A percentile compares a stretch with the other conserved stretches of the same genome.
Evolutionary conservation across 192 early-diverging fungal genomes (phyloP).

Genomic region (Coemansia sp.): DNA sequence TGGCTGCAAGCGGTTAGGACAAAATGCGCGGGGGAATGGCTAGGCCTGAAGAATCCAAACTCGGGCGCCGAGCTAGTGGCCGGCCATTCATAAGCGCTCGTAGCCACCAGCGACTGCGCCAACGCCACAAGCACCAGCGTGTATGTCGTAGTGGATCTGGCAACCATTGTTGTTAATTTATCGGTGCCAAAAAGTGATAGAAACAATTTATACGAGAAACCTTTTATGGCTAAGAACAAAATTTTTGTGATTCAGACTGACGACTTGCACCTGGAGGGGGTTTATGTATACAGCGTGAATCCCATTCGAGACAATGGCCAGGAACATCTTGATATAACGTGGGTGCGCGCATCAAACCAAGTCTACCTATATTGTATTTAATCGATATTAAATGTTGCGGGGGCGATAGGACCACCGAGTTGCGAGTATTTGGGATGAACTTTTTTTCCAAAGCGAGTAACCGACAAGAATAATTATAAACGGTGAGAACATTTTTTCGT

Average conservation of each 20-base stretch:
- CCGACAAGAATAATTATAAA: not conserved
- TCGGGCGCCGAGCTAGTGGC: not conserved
- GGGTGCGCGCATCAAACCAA: not conserved
- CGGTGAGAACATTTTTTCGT: not conserved
- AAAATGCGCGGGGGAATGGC: not conserved
- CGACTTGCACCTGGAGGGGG: not conserved
- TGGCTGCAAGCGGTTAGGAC: not conserved
- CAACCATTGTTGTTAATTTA: constrained; percentile 17
- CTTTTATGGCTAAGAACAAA: not conserved
- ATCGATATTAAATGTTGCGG: not conserved
- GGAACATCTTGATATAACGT: not conserved
- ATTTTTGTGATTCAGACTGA: not conserved
- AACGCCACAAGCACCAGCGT: constrained; percentile 30
- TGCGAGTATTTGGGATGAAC: not conserved
- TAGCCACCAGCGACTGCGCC: constrained; percentile 21
- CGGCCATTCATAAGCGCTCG: not conserved
- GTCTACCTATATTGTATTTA: not conserved
- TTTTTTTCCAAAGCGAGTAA: not conserved
- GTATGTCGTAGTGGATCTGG: constrained; percentile 33
- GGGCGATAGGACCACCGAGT: not conserved
- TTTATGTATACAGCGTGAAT: not conserved
- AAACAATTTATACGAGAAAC: not conserved
- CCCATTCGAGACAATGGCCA: not conserved
- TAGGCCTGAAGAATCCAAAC: not conserved
- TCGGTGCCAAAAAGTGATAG: not conserved